These are phyloP conservation scores for Yueomyces sinensis DNA, from an alignment of 805 yeast species.

Conservation along the genomic window DNA sequence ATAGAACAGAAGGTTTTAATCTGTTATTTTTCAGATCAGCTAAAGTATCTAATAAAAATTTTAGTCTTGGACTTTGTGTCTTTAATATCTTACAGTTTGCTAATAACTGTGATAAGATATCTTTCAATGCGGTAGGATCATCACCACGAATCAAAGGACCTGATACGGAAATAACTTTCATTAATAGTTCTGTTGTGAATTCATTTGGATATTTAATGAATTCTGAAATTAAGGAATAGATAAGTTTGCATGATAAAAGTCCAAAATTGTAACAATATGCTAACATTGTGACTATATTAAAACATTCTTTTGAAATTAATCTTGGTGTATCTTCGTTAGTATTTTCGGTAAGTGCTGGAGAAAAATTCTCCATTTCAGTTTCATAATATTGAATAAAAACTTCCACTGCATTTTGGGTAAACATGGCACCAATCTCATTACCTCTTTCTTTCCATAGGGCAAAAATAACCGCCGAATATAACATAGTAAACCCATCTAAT, in stretches of 20 bases:
- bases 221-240: conserved; percentile 59
- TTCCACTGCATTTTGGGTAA: conserved; percentile 71
- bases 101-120: conserved; percentile 38
- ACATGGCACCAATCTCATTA: conserved; percentile 77
- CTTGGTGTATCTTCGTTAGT: conserved; percentile 4
- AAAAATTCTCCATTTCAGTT: conserved; percentile 4
- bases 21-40: conserved; percentile 80
- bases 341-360: conserved; percentile 2
- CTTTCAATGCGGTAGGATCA: conserved; percentile 77
- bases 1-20: conserved; percentile 31
- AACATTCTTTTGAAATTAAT: conserved; percentile 31
- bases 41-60: conserved; percentile 74
- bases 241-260: conserved; percentile 54
- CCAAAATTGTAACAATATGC: conserved; percentile 70
- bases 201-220: conserved; percentile 50
- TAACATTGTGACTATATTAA: conserved; percentile 60
- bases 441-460: conserved; percentile 73
- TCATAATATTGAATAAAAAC: conserved; percentile 36
- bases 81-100: conserved; percentile 21
- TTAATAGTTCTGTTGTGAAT: conserved; percentile 59
- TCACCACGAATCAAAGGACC: conserved; percentile 83
- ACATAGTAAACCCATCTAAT: conserved; percentile 63
- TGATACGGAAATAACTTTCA: conserved; percentile 57
- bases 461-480: conserved; percentile 65
- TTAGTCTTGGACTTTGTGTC: conserved; percentile 57